Evolutionary conservation across 164 flowering plant species (phyloP).

Genomic region (Magnolia officinalis): DNA sequence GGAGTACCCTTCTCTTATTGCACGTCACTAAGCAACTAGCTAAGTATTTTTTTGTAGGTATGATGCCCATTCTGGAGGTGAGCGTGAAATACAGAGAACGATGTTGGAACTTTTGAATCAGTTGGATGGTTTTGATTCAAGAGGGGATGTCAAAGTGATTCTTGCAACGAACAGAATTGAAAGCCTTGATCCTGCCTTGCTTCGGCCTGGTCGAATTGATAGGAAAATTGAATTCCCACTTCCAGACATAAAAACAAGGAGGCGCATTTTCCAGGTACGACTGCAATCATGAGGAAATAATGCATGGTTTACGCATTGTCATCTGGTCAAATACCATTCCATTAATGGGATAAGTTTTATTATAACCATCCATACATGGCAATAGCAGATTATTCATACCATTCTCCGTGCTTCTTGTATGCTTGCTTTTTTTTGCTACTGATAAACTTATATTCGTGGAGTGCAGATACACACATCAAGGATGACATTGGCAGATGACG

Average conservation of each 20-base stretch:
- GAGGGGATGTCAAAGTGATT: conserved; percentile 91
- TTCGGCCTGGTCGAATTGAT: conserved; percentile 88
- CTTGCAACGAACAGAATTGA: conserved; percentile 90
- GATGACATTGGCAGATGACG: conserved; percentile 92
- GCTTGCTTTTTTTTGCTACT: background rate
- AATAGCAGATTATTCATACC: too few relatives aligned
- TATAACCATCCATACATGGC: background rate
- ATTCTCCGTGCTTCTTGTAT: background rate
- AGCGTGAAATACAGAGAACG: conserved; percentile 94
- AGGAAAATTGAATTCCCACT: conserved; percentile 92
- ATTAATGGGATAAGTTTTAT: too few relatives aligned
- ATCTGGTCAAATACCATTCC: background rate
- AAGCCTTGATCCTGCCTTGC: conserved; percentile 91
- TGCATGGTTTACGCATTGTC: background rate
- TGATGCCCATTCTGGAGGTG: conserved; percentile 93
- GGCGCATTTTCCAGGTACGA: conserved; percentile 82
- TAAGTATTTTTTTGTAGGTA: conserved; percentile 40
- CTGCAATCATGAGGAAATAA: background rate
- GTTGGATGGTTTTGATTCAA: conserved; percentile 90
- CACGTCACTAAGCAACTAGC: background rate
- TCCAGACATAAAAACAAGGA: conserved; percentile 85
- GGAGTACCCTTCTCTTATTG: background rate
- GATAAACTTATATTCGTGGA: background rate
- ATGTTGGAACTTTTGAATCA: conserved; percentile 91
- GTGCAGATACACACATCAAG: conserved; percentile 81